phyloP scores from a whole-genome alignment of 2,329 filamentous ascomycete species.

The Septoria linicola region DNA sequence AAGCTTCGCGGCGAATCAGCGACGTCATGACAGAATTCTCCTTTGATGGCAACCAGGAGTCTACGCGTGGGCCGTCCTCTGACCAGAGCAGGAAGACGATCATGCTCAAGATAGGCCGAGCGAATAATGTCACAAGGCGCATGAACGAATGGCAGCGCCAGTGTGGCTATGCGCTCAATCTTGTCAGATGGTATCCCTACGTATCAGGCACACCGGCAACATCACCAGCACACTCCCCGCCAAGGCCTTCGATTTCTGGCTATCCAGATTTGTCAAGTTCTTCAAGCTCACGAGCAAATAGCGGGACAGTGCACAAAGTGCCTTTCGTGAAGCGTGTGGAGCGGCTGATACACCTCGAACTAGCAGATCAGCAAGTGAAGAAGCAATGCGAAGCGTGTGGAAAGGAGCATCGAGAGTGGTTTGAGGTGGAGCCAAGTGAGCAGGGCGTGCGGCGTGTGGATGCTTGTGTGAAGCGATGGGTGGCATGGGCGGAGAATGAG shows the following conservation, averaged over 20 bases:
- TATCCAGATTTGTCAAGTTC: constrained; percentile 36
- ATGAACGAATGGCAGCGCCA: constrained; percentile 93
- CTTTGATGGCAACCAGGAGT: constrained; percentile 19
- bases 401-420: constrained; percentile 89
- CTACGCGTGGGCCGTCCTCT: not conserved
- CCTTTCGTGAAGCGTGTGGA: constrained; percentile 87
- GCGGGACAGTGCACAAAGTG: constrained; percentile 61
- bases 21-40: constrained; percentile 40
- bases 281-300: constrained; percentile 19
- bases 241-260: constrained; percentile 7
- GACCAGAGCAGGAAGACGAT: constrained; percentile 56
- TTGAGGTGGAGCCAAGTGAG: constrained; percentile 76
- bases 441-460: constrained; percentile 68
- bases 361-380: constrained; percentile 60
- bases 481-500: constrained; percentile 62
- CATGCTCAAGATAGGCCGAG: constrained; percentile 64
- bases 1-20: constrained; percentile 29
- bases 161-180: constrained; percentile 82
- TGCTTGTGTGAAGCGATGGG: constrained; percentile 79
- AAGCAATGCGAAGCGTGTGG: constrained; percentile 74
- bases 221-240: constrained; percentile 25
- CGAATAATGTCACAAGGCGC: constrained; percentile 81
- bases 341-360: constrained; percentile 83
- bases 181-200: constrained; percentile 92
- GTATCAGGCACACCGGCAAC: constrained; percentile 39